These are phyloP conservation scores for Imleria badia DNA, from an alignment of 768 basidiomycete species.

Conservation along the genomic window DNA sequence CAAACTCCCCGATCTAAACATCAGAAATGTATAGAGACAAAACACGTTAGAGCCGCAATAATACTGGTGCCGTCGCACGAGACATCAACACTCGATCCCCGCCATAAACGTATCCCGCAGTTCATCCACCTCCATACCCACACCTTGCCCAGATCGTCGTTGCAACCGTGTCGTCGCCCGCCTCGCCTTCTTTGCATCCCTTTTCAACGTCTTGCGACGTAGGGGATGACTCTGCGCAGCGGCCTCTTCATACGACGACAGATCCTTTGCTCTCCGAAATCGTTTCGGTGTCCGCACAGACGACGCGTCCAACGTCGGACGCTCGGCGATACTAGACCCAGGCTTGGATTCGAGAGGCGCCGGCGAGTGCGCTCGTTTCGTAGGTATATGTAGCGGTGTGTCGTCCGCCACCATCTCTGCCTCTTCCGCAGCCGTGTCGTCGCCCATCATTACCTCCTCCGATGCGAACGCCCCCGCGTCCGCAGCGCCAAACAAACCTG, in stretches of 20 bases:
- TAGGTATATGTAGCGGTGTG: conserved; percentile 32
- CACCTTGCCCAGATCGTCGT: not conserved
- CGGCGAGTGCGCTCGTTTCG: conserved; percentile 24
- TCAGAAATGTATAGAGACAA: conserved; percentile 46
- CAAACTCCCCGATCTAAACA: conserved; percentile 72
- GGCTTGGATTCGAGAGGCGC: not conserved
- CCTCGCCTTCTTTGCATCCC: conserved; percentile 60
- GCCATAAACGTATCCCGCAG: conserved; percentile 26
- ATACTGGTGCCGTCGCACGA: no score
- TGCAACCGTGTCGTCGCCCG: conserved; percentile 43
- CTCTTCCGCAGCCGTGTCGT: conserved; percentile 39
- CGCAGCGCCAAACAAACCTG: conserved; percentile 75
- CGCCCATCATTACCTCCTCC: conserved; percentile 40
- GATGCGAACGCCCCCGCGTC: conserved; percentile 75
- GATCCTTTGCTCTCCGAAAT: conserved; percentile 53
- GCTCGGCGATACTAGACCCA: not conserved
- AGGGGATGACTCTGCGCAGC: conserved; percentile 48
- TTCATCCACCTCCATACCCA: conserved; percentile 32
- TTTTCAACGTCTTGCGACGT: conserved; percentile 58
- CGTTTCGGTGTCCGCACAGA: conserved; percentile 52
- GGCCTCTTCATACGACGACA: conserved; percentile 52
- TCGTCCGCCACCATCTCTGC: conserved; percentile 41
- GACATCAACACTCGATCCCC: conserved; percentile 15
- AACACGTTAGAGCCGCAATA: no score
- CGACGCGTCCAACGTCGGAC: not conserved